Evolutionary conservation across 768 basidiomycete genomes (phyloP), one percentile per base, ranked within the genome.

Genomic region (Agaricus bisporus): DNA sequence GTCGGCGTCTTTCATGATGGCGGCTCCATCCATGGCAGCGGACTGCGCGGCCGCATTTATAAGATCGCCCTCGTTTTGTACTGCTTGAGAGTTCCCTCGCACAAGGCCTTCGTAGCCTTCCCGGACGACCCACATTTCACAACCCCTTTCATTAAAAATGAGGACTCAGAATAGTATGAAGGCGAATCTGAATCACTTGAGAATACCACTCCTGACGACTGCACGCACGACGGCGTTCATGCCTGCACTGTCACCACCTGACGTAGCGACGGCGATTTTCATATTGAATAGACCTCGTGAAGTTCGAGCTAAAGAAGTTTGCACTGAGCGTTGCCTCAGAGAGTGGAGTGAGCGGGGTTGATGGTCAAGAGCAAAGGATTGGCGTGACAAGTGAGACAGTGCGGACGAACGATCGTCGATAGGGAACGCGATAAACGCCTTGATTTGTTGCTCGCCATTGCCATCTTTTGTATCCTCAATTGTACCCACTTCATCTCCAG

Each of bases 51-150:
- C 56, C 2, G 61, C 63, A 26, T 64, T 62, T 41, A 54, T 41
- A 43, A 63, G 35, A 18, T 55, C 41, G 0, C 47, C 64, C 6
- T 59, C 49, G 18, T 59, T 57, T 42, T 67, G 61, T 14, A 52
- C 58, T 26, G 61, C 57, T 25, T 77, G 73, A 3, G 72, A 65
- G 68, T 95, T 98, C n/a, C 97, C 97, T 54, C 88, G 82, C 10
- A 99, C 95, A 56, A 98, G 85, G 20, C 97, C 97, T 66, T 98
- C 95, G 74, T 98, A 99, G 37, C 97, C 97, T 72, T 99, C 97
- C 36, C 97, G 89, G 55, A 99, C 91, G 58, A 98, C 85, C 78
- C 85, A 99, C 12, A 90, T 86, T 67, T 98, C 91, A 68, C 94
- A 98, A 35, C 93, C 95, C 72, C 97, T 95, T 63, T 7, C 49